Percentiles rank a stretch among this genome's conserved stretches.
Conservation (phyloP, 139 green algal species). For the Chlamydomonas schloesseri region DNA sequence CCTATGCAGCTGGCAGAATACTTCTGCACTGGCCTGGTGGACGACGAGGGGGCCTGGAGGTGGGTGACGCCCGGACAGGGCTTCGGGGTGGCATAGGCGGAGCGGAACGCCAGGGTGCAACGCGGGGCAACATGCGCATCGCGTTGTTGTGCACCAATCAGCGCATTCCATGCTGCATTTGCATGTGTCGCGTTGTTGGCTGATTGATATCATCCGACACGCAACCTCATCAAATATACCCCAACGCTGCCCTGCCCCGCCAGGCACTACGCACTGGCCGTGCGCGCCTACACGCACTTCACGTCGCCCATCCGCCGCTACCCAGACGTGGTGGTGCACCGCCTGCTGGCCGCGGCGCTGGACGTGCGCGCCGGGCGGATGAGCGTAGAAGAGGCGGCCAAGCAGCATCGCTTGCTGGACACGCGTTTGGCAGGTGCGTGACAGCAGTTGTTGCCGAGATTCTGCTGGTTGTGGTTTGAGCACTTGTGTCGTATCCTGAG, state of each 20-base stretch:
- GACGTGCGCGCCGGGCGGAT: constrained; percentile 36
- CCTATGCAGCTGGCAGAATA: constrained; percentile 95
- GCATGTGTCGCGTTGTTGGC: no score
- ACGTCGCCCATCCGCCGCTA: constrained; percentile 93
- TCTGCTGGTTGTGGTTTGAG: no score
- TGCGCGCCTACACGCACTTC: constrained; percentile 93
- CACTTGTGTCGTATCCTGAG: no score
- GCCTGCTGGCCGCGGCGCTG: constrained; percentile 80
- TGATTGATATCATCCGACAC: no score
- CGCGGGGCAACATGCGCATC: no score
- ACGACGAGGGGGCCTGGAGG: constrained; percentile 43
- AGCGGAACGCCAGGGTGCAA: no score
- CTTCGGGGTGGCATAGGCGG: not conserved
- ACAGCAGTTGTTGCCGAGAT: no score
- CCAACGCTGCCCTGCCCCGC: no score
- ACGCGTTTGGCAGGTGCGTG: not conserved
- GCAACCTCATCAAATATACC: no score
- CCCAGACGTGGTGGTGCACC: constrained; percentile 93
- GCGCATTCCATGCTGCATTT: no score
- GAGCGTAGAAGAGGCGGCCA: constrained; percentile 7
- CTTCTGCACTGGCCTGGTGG: constrained; percentile 83
- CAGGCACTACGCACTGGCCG: constrained; percentile 89
- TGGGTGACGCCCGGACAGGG: not conserved
- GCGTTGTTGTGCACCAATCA: no score
- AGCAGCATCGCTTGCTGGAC: constrained; percentile 18